These are phyloP conservation scores for Platanus orientalis DNA, from an alignment of 164 flowering plant genomes.

Conservation along the genomic window DNA sequence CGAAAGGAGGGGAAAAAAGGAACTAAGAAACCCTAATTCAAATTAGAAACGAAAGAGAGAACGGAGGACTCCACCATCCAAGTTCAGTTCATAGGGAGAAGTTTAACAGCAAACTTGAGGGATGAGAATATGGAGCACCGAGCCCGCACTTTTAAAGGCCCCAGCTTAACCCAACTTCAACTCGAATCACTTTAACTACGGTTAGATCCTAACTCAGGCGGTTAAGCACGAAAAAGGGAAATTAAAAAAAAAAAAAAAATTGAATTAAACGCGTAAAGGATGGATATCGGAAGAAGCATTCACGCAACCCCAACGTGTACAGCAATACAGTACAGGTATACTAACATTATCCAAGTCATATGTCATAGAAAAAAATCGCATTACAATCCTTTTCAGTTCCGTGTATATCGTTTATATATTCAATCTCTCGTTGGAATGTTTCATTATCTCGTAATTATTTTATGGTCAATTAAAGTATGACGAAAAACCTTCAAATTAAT, in stretches of 20 bases:
- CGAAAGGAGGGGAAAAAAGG: not conserved
- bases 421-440: too few species aligned
- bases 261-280: not conserved
- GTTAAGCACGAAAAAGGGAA: not conserved
- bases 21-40: conserved; percentile 4
- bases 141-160: not conserved
- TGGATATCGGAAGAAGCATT: too few species aligned
- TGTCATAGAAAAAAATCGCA: too few species aligned
- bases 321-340: too few species aligned
- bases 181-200: not conserved
- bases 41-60: conserved; percentile 7
- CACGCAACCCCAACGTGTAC: too few species aligned
- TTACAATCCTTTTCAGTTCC: too few species aligned
- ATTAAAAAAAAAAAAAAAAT: too few species aligned
- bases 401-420: too few species aligned
- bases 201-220: not conserved
- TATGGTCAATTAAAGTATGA: too few species aligned
- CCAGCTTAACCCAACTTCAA: not conserved
- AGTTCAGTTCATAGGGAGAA: not conserved
- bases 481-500: too few species aligned
- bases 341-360: too few species aligned
- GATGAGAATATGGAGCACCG: not conserved
- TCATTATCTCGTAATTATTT: too few species aligned
- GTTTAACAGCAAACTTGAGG: not conserved
- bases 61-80: conserved; percentile 22